phyloP scores from a whole-genome alignment of 345 rosid genomes.

The Sisymbrium irio region DNA sequence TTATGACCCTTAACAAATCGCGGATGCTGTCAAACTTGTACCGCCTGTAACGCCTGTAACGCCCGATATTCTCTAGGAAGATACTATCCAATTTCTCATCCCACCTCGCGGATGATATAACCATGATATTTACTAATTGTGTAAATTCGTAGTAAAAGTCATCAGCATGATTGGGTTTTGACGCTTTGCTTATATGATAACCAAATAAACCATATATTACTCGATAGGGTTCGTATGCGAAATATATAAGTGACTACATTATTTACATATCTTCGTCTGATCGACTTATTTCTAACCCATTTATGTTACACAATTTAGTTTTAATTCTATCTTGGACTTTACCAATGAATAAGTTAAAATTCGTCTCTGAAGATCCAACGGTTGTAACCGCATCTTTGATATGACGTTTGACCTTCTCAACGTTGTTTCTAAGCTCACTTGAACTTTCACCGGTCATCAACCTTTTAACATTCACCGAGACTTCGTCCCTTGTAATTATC shows the following conservation, averaged over 20 bases:
- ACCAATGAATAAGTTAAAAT: slow-evolving; percentile 35
- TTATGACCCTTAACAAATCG: slow-evolving; percentile 62
- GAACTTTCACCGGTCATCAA: slow-evolving; percentile 40
- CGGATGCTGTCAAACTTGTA: slow-evolving; percentile 64
- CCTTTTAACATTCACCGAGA: slow-evolving; percentile 31
- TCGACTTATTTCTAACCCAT: not conserved
- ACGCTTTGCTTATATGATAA: too few relatives aligned
- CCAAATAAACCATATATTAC: too few relatives aligned
- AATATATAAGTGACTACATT: not conserved
- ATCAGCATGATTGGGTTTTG: too few relatives aligned
- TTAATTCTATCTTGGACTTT: slow-evolving; percentile 25
- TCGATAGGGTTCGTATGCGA: not conserved
- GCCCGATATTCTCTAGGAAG: slow-evolving; percentile 58
- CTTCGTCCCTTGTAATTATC: slow-evolving; percentile 37
- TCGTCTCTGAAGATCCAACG: slow-evolving; percentile 46
- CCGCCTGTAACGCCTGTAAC: slow-evolving; percentile 63
- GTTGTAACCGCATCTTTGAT: slow-evolving; percentile 39
- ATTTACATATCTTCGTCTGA: not conserved
- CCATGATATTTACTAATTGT: too few relatives aligned
- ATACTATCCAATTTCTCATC: slow-evolving; percentile 62
- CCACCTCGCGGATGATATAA: too few relatives aligned
- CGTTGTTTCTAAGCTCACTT: slow-evolving; percentile 34
- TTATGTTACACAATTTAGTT: slow-evolving; percentile 18
- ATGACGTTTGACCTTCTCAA: slow-evolving; percentile 32
- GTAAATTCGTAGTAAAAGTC: too few relatives aligned